A percentile compares a stretch with the other conserved stretches of the same genome.
These are phyloP conservation scores for Phytopythium litorale DNA, from an alignment of 352 stramenopile species.

Conservation along the genomic window DNA sequence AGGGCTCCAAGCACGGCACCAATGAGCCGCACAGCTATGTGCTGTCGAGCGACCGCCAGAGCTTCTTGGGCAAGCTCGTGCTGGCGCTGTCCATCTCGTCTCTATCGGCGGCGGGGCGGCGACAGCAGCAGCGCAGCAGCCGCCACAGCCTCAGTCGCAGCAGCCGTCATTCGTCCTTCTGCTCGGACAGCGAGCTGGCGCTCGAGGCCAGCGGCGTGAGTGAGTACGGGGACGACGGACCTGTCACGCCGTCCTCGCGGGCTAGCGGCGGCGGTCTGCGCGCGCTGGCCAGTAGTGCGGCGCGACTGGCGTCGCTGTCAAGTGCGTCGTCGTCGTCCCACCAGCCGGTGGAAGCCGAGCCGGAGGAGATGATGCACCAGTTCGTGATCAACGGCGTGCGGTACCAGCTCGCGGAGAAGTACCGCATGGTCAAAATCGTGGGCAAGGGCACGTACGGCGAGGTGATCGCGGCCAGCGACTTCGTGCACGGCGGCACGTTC, in stretches of 20 bases:
- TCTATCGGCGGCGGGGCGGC: constrained; percentile 38
- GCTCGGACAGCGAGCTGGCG: constrained; percentile 11
- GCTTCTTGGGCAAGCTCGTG: constrained; percentile 79
- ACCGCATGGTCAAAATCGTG: constrained; percentile 89
- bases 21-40: constrained; percentile 63
- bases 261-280: constrained; percentile 27
- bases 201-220: neutral
- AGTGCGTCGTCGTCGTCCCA: neutral
- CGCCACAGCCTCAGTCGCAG: constrained; percentile 21
- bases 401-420: constrained; percentile 85
- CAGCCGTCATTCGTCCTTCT: constrained; percentile 7
- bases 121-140: neutral
- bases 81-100: constrained; percentile 63
- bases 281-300: constrained; percentile 31
- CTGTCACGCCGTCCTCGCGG: constrained; percentile 8
- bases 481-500: constrained; percentile 79
- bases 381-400: constrained; percentile 86
- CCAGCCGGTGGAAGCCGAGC: neutral
- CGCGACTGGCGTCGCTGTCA: constrained; percentile 15
- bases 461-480: constrained; percentile 87
- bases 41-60: constrained; percentile 78
- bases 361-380: constrained; percentile 83
- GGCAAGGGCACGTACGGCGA: constrained; percentile 89
- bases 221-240: constrained; percentile 13
- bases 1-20: neutral